Evolutionary conservation across 345 rosid species (phyloP), one percentile per base, ranked within the genome.

Genomic region (Theobroma cacao): DNA sequence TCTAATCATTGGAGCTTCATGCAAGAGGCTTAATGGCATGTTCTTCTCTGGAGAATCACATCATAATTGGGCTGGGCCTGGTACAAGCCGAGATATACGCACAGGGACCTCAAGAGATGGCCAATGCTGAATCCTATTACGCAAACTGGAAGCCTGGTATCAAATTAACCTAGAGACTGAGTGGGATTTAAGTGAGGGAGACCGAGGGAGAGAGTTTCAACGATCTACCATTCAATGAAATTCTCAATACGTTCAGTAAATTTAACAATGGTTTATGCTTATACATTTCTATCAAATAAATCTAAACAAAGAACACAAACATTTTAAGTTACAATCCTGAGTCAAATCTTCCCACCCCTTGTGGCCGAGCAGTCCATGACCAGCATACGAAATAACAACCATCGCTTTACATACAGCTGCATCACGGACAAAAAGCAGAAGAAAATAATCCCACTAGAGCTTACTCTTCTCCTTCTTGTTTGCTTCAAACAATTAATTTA

Each of bases 351-450:
- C 47, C 34, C 33, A 69, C 55, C 22, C 12, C 17, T 30, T 38
- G 31, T 60, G 20, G 50, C 55, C 24, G 18, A 48, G 13, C 48
- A 8, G 47, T 53, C 26, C 41, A n/a, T 11, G 2, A 2, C 34
- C 1, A 60, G 4, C 26, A 18, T 67, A 0, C 53, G 17, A 18
- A 5, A 7, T 22, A 26, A 28, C 0, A n/a, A 18, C 17, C 38
- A n/a, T 47, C 36, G 66, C 41, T 22, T 77, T 74, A 74, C 18
- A 67, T 26, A 4, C 7, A 41, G 38, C 81, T 67, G 78, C 79
- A 66, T 22, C n/a, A 47, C 31, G 20, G 31, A 43, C 13, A n/a
- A 52, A 41, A 40, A 53, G n/a, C 33, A 58, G 43, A 40, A 70
- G 15, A 56, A 50, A 26, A 26, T 6, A 59, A 69, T 67, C 11